phyloP scores from a whole-genome alignment of 345 rosid genomes.

The Murraya koenigii region DNA sequence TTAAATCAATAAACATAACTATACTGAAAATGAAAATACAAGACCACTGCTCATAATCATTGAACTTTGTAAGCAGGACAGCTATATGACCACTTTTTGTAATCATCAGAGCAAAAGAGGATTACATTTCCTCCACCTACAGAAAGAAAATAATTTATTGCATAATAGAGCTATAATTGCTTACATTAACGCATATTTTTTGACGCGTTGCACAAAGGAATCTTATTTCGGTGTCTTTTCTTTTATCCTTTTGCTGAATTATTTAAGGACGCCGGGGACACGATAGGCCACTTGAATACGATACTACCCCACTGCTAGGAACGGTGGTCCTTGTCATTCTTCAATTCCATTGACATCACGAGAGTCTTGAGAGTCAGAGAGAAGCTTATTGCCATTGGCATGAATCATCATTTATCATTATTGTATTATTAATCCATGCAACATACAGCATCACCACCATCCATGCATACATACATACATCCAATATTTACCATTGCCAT shows the following conservation, averaged over 20 bases:
- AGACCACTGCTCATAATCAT: neutral
- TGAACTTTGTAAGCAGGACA: neutral
- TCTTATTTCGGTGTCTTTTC: neutral
- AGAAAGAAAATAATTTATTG: neutral
- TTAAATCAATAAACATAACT: neutral
- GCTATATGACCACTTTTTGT: neutral
- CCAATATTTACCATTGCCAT: slow-evolving; percentile 16
- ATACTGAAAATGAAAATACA: neutral
- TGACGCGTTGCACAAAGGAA: too few relatives aligned
- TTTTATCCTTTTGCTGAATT: neutral
- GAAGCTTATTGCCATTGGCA: slow-evolving; percentile 5
- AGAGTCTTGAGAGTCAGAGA: neutral
- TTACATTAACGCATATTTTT: neutral
- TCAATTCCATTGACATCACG: neutral
- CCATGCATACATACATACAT: slow-evolving; percentile 19
- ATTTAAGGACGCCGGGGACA: neutral
- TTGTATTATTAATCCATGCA: slow-evolving; percentile 22
- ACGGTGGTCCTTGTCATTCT: neutral
- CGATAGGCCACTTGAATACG: neutral
- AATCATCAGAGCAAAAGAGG: neutral
- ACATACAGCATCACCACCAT: slow-evolving; percentile 23
- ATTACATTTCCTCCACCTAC: neutral
- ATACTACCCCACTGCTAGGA: neutral
- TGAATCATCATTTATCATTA: slow-evolving; percentile 20
- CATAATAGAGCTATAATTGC: neutral